Conservation (phyloP, 164 flowering plant species). For the Macadamia integrifolia region DNA sequence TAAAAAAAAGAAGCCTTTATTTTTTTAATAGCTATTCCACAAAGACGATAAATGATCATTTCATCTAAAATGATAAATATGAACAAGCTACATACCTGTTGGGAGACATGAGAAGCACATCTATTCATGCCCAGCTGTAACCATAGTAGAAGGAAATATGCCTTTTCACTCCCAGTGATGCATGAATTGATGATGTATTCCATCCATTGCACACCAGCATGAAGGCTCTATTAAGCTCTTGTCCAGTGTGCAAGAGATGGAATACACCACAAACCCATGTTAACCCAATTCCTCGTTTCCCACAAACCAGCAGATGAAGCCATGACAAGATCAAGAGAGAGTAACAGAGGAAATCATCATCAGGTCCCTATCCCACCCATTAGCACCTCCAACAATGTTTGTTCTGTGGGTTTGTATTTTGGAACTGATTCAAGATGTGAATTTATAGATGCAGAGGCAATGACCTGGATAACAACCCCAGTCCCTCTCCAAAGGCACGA, state of each 20-base stretch:
- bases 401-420: not conserved
- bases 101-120: not conserved
- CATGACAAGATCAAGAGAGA: not conserved
- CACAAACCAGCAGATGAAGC: not conserved
- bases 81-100: not conserved
- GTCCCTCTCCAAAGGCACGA: not conserved
- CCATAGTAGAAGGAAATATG: not conserved
- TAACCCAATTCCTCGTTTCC: not conserved
- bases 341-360: not conserved
- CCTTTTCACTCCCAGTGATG: not conserved
- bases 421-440: not conserved
- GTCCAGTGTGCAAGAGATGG: constrained; percentile 32
- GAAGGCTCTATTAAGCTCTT: not conserved
- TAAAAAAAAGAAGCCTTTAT: not conserved
- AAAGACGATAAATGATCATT: not conserved
- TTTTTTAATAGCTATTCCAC: not conserved
- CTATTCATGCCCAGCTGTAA: not conserved
- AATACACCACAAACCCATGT: constrained; percentile 21
- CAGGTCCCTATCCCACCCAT: not conserved
- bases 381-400: not conserved
- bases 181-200: constrained; percentile 21
- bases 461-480: not conserved
- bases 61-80: not conserved
- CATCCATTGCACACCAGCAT: constrained; percentile 18
- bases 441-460: constrained; percentile 2